Conservation (phyloP, 257 asterid species). For the Plantago elongata region DNA sequence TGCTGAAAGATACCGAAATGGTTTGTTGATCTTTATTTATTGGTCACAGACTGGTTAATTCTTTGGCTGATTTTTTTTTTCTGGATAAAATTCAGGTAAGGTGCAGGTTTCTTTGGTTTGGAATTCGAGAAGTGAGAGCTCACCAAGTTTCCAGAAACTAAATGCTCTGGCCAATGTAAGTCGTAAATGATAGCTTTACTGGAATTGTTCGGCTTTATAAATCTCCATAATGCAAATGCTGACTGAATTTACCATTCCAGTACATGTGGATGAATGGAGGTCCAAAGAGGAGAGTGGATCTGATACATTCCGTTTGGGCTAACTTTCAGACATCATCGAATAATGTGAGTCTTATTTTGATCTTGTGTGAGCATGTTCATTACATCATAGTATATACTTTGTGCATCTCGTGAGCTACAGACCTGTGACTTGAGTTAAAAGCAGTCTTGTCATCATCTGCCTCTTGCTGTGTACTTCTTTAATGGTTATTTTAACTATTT, state of each 20-base stretch:
- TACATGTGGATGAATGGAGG: conserved; percentile 78
- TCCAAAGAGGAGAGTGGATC: conserved; percentile 51
- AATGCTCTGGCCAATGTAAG: conserved; percentile 76
- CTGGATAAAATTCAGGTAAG: conserved; percentile 51
- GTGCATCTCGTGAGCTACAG: conserved; percentile 5
- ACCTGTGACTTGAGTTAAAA: conserved; percentile 2
- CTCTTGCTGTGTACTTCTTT: not conserved
- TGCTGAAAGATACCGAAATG: conserved; percentile 73
- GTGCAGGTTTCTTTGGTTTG: conserved; percentile 94
- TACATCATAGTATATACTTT: not conserved
- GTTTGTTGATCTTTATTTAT: conserved; percentile 35
- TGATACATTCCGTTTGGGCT: conserved; percentile 92
- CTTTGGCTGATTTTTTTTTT: conserved; percentile 20
- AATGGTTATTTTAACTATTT: not conserved
- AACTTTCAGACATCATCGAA: conserved; percentile 79
- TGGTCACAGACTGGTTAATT: conserved; percentile 14
- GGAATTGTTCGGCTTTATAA: conserved; percentile 13
- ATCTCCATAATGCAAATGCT: conserved; percentile 19
- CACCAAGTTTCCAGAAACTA: conserved; percentile 56
- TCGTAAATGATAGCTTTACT: conserved; percentile 13
- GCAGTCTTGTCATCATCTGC: conserved; percentile 9
- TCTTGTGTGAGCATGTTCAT: not conserved
- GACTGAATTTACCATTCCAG: conserved; percentile 36
- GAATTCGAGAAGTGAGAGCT: conserved; percentile 79
- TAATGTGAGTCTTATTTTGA: conserved; percentile 43